phyloP scores from a whole-genome alignment of 805 yeast genomes.

The Yamadazyma philogaea region DNA sequence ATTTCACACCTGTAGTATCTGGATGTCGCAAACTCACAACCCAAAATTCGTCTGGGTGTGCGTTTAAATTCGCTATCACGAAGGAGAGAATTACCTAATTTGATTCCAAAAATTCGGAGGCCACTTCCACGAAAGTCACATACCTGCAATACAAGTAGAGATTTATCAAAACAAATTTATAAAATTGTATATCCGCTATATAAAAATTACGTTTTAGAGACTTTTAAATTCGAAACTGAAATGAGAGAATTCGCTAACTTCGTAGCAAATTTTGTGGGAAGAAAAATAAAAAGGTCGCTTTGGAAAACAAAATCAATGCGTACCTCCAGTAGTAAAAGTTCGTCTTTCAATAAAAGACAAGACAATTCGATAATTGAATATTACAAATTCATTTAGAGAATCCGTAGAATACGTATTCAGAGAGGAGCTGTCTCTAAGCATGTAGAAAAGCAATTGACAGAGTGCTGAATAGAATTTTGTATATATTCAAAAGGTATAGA shows the following conservation, averaged over 20 bases:
- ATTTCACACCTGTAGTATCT: no score
- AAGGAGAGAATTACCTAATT: not conserved
- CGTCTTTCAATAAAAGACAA: not conserved
- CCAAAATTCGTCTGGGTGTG: constrained; percentile 1
- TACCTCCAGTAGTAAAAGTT: not conserved
- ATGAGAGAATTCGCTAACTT: not conserved
- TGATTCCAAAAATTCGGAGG: not conserved
- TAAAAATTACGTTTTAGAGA: not conserved
- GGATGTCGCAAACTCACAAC: constrained; percentile 5
- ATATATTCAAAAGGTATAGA: no score
- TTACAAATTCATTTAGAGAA: no score
- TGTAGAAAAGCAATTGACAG: no score
- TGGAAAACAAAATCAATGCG: constrained; percentile 3
- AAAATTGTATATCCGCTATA: constrained; percentile 1
- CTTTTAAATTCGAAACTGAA: not conserved
- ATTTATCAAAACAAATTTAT: not conserved
- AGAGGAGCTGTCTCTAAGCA: no score
- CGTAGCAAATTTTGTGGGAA: constrained; percentile 1
- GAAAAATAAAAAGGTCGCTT: constrained; percentile 3
- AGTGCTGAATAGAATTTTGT: no score
- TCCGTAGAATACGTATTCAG: no score
- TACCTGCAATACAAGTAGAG: not conserved
- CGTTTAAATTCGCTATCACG: constrained; percentile 1
- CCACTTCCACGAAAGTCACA: not conserved
- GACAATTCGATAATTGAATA: no score